Evolutionary conservation across 495 filamentous ascomycete genomes (phyloP).

Genomic region (Pseudoneurospora amorphoporcata): DNA sequence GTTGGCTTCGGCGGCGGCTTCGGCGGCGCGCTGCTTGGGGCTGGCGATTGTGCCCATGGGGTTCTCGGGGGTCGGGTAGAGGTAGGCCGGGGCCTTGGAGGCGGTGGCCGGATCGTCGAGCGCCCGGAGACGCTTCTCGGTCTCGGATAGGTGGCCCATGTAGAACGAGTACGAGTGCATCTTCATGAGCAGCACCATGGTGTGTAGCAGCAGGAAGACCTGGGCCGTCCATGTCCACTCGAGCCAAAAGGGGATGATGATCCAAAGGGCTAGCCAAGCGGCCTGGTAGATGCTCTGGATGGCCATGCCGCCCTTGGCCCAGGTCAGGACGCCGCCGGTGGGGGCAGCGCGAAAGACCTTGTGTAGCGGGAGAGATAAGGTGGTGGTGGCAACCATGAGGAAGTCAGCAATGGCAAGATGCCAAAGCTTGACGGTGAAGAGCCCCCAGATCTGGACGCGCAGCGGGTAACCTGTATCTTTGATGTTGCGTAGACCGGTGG

Average conservation of each 20-base stretch:
- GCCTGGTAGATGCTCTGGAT: slow-evolving; percentile 76
- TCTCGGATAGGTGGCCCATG: slow-evolving; percentile 88
- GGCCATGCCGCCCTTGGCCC: slow-evolving; percentile 64
- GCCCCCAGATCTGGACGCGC: slow-evolving; percentile 70
- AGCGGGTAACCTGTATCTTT: slow-evolving; percentile 88
- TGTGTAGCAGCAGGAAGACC: slow-evolving; percentile 87
- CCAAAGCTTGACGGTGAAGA: slow-evolving; percentile 80
- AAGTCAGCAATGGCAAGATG: slow-evolving; percentile 75
- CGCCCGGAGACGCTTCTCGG: slow-evolving; percentile 61
- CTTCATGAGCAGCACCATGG: slow-evolving; percentile 90
- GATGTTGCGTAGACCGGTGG: slow-evolving; percentile 79
- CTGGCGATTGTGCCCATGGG: slow-evolving; percentile 31
- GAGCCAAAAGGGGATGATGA: slow-evolving; percentile 79
- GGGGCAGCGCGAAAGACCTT: slow-evolving; percentile 44
- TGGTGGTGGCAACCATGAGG: slow-evolving; percentile 71
- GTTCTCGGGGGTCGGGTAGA: slow-evolving; percentile 61
- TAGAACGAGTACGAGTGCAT: slow-evolving; percentile 98
- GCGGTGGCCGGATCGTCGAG: slow-evolving; percentile 70
- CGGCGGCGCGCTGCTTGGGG: slow-evolving; percentile 16
- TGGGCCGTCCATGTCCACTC: slow-evolving; percentile 90
- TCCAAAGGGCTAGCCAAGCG: slow-evolving; percentile 73
- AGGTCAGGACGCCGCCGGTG: slow-evolving; percentile 49
- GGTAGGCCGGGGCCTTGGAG: slow-evolving; percentile 57
- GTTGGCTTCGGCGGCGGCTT: slow-evolving; percentile 16
- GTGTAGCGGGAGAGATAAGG: slow-evolving; percentile 64